Conservation (phyloP, 345 rosid species). For the Bruguiera sexangula region DNA sequence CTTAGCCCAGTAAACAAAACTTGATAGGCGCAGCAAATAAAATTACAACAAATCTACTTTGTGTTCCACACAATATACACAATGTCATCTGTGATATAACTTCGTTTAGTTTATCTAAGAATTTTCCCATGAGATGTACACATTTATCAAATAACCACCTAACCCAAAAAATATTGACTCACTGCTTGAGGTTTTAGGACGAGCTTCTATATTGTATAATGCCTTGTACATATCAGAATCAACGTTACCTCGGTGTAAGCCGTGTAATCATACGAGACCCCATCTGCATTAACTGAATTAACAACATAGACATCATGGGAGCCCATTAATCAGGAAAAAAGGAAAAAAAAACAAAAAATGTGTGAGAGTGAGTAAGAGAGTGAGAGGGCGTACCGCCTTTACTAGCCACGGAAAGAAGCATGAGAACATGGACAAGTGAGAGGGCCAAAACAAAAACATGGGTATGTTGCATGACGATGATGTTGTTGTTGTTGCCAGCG, state of each 20-base stretch:
- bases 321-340: background rate
- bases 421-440: constrained; percentile 27
- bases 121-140: too few relatives aligned
- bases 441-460: constrained; percentile 4
- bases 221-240: background rate
- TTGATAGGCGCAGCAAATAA: too few relatives aligned
- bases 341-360: too few relatives aligned
- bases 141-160: too few relatives aligned
- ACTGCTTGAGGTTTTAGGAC: too few relatives aligned
- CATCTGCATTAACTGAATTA: constrained; percentile 38
- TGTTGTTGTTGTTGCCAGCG: background rate
- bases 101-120: too few relatives aligned
- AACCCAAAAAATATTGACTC: too few relatives aligned
- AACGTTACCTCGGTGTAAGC: constrained; percentile 63
- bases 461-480: constrained; percentile 22
- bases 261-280: constrained; percentile 59
- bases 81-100: too few relatives aligned
- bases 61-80: too few relatives aligned
- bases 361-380: background rate
- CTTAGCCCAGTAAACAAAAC: too few relatives aligned
- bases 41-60: too few relatives aligned
- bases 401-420: constrained; percentile 26
- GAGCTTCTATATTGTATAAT: too few relatives aligned
- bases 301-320: background rate
- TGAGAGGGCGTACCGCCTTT: constrained; percentile 37